phyloP scores from a whole-genome alignment of 352 stramenopile species.

The Pythium vanterpoolii region DNA sequence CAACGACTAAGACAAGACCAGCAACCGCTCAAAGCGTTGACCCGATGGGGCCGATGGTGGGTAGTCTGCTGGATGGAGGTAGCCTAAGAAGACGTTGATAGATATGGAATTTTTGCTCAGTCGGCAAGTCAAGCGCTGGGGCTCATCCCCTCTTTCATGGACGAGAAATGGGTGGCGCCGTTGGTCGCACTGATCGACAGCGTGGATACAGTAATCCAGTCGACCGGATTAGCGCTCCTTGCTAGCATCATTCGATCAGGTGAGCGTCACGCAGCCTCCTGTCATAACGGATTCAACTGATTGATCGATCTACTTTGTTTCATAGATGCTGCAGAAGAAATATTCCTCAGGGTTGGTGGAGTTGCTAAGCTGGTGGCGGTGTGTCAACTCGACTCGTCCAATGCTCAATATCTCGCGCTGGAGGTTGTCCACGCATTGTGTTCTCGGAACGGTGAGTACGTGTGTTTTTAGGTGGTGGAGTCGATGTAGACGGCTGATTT shows the following conservation, averaged over 20 bases:
- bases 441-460: conserved; percentile 35
- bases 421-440: conserved; percentile 57
- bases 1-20: background rate
- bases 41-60: conserved; percentile 24
- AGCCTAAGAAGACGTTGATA: background rate
- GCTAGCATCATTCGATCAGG: conserved; percentile 43
- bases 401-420: conserved; percentile 36
- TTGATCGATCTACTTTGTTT: background rate
- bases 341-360: conserved; percentile 48
- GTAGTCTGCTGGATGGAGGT: background rate
- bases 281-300: background rate
- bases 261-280: conserved; percentile 7
- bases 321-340: conserved; percentile 25
- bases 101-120: conserved; percentile 17
- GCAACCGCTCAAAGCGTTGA: conserved; percentile 6
- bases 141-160: conserved; percentile 50
- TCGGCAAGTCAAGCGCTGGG: conserved; percentile 41
- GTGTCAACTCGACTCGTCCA: conserved; percentile 30
- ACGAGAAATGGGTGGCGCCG: conserved; percentile 59
- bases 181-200: conserved; percentile 57
- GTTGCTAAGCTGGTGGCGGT: conserved; percentile 48
- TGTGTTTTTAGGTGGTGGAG: background rate
- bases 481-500: background rate
- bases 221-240: conserved; percentile 46
- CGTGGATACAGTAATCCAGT: conserved; percentile 44